Evolutionary conservation across 371 early-diverging fungal genomes (phyloP).

Genomic region (Choanephora cucurbitarum): DNA sequence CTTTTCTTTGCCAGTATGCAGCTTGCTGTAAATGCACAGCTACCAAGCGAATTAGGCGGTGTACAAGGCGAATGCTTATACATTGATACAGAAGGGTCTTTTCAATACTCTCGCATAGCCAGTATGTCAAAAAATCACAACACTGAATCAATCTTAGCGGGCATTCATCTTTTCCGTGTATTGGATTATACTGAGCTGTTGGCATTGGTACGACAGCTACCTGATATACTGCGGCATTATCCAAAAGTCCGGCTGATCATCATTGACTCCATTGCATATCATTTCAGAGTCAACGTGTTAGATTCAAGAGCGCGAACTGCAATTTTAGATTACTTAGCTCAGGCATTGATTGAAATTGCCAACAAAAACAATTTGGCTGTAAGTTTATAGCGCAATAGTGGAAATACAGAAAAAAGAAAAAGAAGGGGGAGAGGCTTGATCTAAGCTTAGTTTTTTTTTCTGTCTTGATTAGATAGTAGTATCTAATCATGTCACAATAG

Average conservation of each 20-base stretch:
- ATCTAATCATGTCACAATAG: conserved; percentile 23
- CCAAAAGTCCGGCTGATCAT: conserved; percentile 58
- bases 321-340: conserved; percentile 50
- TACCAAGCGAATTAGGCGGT: conserved; percentile 40
- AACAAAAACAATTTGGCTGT: conserved; percentile 43
- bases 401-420: no score
- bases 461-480: conserved; percentile 21
- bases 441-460: no score
- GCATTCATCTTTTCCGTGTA: conserved; percentile 55
- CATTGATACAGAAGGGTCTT: conserved; percentile 74
- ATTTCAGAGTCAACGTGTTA: conserved; percentile 55
- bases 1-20: conserved; percentile 52
- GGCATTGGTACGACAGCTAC: conserved; percentile 56
- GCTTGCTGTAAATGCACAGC: conserved; percentile 59
- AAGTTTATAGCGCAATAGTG: conserved; percentile 11
- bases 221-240: conserved; percentile 41
- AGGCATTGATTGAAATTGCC: conserved; percentile 48
- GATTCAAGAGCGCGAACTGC: conserved; percentile 47
- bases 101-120: conserved; percentile 39
- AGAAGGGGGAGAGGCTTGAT: no score
- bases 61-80: conserved; percentile 60
- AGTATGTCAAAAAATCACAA: conserved; percentile 38
- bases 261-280: conserved; percentile 69
- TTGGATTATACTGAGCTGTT: conserved; percentile 53
- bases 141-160: conserved; percentile 27